These are phyloP conservation scores for Podila epigama DNA, from an alignment of 192 early-diverging fungal species.

Conservation along the genomic window DNA sequence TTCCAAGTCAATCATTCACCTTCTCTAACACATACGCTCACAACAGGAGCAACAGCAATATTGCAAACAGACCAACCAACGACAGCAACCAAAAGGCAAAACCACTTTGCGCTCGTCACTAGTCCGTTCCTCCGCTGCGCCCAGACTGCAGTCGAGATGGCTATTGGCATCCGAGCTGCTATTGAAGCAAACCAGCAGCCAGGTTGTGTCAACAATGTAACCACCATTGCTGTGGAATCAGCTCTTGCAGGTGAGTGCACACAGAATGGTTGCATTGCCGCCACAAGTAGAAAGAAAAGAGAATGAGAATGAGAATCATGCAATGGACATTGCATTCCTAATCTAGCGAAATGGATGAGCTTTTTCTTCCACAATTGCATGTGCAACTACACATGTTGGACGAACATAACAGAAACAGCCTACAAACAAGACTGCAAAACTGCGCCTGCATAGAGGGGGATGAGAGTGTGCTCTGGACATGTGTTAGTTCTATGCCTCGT, in stretches of 20 bases:
- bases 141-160: slow-evolving; percentile 48
- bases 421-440: no score
- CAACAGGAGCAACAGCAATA: not conserved
- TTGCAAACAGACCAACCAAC: not conserved
- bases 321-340: no score
- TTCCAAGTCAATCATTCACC: not conserved
- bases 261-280: no score
- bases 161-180: slow-evolving; percentile 25
- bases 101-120: slow-evolving; percentile 45
- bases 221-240: slow-evolving; percentile 34
- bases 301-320: no score
- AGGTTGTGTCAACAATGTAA: not conserved
- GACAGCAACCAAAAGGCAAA: not conserved
- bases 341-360: no score
- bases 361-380: no score
- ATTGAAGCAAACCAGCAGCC: not conserved
- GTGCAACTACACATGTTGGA: no score
- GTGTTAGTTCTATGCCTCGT: no score
- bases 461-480: no score
- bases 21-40: not conserved
- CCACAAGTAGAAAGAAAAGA: no score
- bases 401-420: no score
- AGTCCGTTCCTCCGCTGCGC: slow-evolving; percentile 47
- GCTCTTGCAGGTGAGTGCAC: slow-evolving; percentile 38
- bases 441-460: no score